Evolutionary conservation across 2,329 filamentous ascomycete species (phyloP).

Genomic region (Beauveria medogensis): DNA sequence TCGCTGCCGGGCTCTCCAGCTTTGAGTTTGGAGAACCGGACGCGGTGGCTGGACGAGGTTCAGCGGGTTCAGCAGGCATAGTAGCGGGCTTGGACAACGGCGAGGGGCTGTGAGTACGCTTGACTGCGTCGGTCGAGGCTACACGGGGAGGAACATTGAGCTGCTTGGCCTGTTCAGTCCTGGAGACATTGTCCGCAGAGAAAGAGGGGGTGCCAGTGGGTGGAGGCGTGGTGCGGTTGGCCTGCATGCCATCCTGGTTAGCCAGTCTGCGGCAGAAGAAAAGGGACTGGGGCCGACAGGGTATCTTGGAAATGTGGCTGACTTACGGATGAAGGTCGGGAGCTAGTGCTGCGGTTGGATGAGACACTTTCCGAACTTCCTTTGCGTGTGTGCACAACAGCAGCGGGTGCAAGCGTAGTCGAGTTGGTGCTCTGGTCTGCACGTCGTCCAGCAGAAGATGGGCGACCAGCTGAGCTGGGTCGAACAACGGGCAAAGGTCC

Average conservation of each 20-base stretch:
- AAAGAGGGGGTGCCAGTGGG: constrained; percentile 47
- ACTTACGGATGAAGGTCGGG: constrained; percentile 61
- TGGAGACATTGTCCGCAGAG: constrained; percentile 37
- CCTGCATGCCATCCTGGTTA: constrained; percentile 45
- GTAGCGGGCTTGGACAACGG: constrained; percentile 65
- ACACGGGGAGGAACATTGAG: constrained; percentile 53
- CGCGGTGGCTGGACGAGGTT: constrained; percentile 30
- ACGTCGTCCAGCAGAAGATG: constrained; percentile 16
- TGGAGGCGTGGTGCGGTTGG: constrained; percentile 50
- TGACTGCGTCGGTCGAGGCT: constrained; percentile 58
- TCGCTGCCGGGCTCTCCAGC: constrained; percentile 62
- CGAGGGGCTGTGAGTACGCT: constrained; percentile 59
- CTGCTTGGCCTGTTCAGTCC: constrained; percentile 45
- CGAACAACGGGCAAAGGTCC: constrained; percentile 30
- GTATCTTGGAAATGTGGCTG: constrained; percentile 11
- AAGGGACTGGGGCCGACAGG: constrained; percentile 17
- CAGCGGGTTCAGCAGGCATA: constrained; percentile 47
- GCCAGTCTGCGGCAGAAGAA: constrained; percentile 26
- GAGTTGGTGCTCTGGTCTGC: constrained; percentile 31
- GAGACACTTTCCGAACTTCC: constrained; percentile 58
- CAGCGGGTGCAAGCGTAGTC: constrained; percentile 25
- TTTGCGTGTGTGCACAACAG: constrained; percentile 32
- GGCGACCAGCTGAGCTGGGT: constrained; percentile 19
- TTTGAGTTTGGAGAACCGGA: constrained; percentile 28
- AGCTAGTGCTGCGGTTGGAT: constrained; percentile 49